Percentiles rank a stretch among this genome's conserved stretches.
Conservation (phyloP, 2,329 filamentous ascomycete genomes). For the Didymosphaeria variabile region DNA sequence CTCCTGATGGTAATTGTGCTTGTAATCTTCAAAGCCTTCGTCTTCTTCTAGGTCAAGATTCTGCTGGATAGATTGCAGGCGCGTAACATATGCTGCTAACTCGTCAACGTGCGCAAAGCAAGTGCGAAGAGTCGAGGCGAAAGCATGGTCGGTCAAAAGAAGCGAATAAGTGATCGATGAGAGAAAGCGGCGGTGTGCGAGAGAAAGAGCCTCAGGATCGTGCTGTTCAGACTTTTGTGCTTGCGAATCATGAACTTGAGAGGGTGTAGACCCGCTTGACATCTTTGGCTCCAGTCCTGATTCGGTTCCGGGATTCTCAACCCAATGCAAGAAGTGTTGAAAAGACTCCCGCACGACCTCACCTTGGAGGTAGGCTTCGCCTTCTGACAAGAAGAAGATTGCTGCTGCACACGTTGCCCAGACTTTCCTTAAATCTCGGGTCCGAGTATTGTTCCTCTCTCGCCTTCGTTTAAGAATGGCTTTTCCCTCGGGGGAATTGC, state of each 20-base stretch:
- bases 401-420: constrained; percentile 92
- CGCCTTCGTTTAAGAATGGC: constrained; percentile 70
- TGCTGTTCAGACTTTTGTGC: constrained; percentile 56
- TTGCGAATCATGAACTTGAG: constrained; percentile 16
- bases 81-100: constrained; percentile 78
- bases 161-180: constrained; percentile 71
- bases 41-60: constrained; percentile 83
- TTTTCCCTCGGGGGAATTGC: constrained; percentile 68
- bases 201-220: constrained; percentile 85
- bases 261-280: constrained; percentile 6
- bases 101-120: constrained; percentile 81
- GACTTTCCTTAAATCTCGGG: constrained; percentile 76
- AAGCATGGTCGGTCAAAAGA: constrained; percentile 70
- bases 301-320: constrained; percentile 53
- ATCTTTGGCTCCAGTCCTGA: constrained; percentile 1
- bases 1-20: constrained; percentile 67
- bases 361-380: constrained; percentile 87
- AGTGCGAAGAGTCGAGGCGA: constrained; percentile 71
- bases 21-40: constrained; percentile 74
- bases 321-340: constrained; percentile 80
- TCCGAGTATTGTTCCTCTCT: constrained; percentile 69
- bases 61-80: constrained; percentile 78
- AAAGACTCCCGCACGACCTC: constrained; percentile 86
- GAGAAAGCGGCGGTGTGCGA: constrained; percentile 81
- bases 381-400: constrained; percentile 88